Base-by-base conservation (phyloP, 2,329 filamentous ascomycete genomes). In the Hysterium pulicare region DNA sequence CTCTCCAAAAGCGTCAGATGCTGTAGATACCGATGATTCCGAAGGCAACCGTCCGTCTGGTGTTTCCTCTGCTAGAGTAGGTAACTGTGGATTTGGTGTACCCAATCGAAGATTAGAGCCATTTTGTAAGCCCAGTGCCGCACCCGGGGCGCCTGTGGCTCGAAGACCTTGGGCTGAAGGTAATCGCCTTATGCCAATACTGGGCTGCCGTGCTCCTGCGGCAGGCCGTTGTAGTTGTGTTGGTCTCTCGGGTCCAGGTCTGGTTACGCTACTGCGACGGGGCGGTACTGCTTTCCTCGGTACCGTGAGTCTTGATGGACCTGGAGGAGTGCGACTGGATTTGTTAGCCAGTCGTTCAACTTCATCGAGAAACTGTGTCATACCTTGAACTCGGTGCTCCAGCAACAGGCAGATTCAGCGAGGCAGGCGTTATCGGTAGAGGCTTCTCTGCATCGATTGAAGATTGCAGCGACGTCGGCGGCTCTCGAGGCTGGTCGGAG, bases 161-260 rank as follows among this genome's bases (percentile, higher is more conserved):
- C 24, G 7, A 37, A 58, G 57, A 23, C 55, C 53, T 20, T 49
- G 48, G 17, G 51, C 53, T 9, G 61, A 58, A n/a, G 60, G 58
- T 49, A 60, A 57, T 10, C 64, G 55, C 17, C 60, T 51, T 19
- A 67, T 65, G 3, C 61, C 61, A 42, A 67, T 66, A 40, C 62
- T 67, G 26, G 62, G 57, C 41, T 67, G 59, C 28, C 62, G 52
- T 17, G 42, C 21, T 16, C 57, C 57, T 20, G 51, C 48, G 20
- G 40, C 33, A 11, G 63, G 61, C 9, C 61, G 58, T n/a, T 44
- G 48, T 45, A 40, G 44, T 35, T 51, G 52, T 37, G 21, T 16
- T 21, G 5, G 24, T 28, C 24, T 28, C 11, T 37, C 23, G 21
- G 48, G n/a, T 6, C 15, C n/a, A 11, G 24, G 23, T 19, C 23